These are phyloP conservation scores for Tephrocybe sp. DNA, from an alignment of 768 basidiomycete species.

Conservation along the genomic window DNA sequence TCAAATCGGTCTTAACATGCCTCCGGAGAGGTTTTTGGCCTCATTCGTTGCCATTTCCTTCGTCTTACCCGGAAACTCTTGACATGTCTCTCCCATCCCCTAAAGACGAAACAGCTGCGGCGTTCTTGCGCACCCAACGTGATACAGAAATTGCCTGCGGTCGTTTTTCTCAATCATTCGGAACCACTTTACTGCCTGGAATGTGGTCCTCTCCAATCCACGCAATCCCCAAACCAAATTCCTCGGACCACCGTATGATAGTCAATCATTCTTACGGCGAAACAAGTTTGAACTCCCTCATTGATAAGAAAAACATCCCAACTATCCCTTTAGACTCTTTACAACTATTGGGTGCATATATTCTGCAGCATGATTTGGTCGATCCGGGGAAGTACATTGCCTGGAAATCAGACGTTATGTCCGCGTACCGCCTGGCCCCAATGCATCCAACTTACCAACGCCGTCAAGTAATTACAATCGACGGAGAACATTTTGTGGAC, in stretches of 20 bases:
- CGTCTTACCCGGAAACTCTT: background rate
- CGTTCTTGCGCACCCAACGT: constrained; percentile 15
- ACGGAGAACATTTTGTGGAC: too few species aligned
- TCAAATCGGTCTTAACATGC: background rate
- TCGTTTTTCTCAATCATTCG: constrained; percentile 31
- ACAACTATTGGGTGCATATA: too few species aligned
- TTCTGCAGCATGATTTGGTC: too few species aligned
- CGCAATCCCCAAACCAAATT: constrained; percentile 33
- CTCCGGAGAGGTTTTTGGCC: background rate
- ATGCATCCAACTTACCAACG: too few species aligned
- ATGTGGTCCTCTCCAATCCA: constrained; percentile 37
- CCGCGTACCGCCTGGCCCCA: too few species aligned
- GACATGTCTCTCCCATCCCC: background rate
- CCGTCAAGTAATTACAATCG: too few species aligned
- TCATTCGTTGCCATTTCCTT: background rate
- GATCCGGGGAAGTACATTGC: too few species aligned
- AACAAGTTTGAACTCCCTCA: too few species aligned
- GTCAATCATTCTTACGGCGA: too few species aligned
- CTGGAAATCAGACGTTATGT: too few species aligned
- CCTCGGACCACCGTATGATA: constrained; percentile 35
- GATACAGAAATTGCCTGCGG: constrained; percentile 23
- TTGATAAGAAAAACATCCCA: too few species aligned
- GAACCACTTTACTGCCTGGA: constrained; percentile 34
- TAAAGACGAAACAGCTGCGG: background rate
- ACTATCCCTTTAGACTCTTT: too few species aligned